These are phyloP conservation scores for Alternaria sp. DNA, from an alignment of 2,329 filamentous ascomycete genomes.

Conservation along the genomic window DNA sequence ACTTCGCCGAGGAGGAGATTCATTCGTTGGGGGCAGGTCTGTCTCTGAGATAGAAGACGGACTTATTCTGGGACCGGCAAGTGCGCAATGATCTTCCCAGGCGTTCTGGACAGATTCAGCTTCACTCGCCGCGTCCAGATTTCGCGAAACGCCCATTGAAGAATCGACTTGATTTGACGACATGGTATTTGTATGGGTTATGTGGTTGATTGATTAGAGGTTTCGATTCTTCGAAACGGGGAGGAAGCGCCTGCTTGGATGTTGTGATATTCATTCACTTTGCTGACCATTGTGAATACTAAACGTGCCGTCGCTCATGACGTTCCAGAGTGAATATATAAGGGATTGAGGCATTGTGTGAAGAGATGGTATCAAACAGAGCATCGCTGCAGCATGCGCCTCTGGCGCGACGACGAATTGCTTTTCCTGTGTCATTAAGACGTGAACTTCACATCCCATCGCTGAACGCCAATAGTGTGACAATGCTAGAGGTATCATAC, in stretches of 20 bases:
- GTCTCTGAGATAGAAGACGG: background rate
- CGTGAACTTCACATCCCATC: slow-evolving; percentile 13
- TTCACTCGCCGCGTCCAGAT: background rate
- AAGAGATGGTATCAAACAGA: background rate
- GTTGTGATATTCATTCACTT: background rate
- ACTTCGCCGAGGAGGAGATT: background rate
- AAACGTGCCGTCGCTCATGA: background rate
- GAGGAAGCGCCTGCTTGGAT: background rate
- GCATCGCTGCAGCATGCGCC: background rate
- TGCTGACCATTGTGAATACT: background rate
- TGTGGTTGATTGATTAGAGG: background rate
- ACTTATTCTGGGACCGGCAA: background rate
- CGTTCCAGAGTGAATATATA: background rate
- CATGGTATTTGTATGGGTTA: background rate
- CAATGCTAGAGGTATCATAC: slow-evolving; percentile 32
- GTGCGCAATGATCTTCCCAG: background rate
- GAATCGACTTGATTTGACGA: background rate
- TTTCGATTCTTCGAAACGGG: background rate
- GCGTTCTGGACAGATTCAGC: background rate
- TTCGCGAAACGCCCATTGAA: background rate
- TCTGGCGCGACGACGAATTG: background rate
- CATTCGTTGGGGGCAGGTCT: background rate
- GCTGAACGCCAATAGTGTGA: slow-evolving; percentile 21
- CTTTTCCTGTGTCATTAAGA: background rate
- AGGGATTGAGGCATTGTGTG: background rate